Evolutionary conservation across 23 red algal genomes (phyloP).

Genomic region (Gracilaria caudata): DNA sequence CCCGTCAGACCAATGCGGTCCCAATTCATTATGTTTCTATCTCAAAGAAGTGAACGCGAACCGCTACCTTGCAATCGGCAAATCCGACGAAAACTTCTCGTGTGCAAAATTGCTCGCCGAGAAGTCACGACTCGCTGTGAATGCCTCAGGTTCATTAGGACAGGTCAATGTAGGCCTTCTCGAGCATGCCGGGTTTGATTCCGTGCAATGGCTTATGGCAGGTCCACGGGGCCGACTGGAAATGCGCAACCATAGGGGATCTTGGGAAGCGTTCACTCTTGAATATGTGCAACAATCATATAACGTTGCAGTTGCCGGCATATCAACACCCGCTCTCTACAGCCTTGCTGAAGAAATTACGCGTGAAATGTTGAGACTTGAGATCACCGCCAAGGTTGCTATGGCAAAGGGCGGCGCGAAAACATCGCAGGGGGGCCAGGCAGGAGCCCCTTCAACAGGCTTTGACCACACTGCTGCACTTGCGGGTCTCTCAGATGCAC

Average conservation of each 20-base stretch:
- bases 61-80: constrained; percentile 19
- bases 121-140: neutral
- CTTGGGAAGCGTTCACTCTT: constrained; percentile 65
- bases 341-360: constrained; percentile 37
- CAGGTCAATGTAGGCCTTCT: constrained; percentile 19
- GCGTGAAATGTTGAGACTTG: neutral
- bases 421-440: neutral
- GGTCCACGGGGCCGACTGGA: constrained; percentile 62
- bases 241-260: constrained; percentile 30
- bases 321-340: constrained; percentile 29
- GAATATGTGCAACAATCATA: constrained; percentile 71
- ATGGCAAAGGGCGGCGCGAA: constrained; percentile 1
- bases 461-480: constrained; percentile 70
- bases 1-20: neutral
- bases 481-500: constrained; percentile 21
- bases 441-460: neutral
- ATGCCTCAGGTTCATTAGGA: neutral
- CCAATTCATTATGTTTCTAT: neutral
- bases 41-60: constrained; percentile 1
- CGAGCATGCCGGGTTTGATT: neutral
- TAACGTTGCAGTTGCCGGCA: constrained; percentile 12
- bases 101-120: constrained; percentile 11
- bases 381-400: constrained; percentile 39
- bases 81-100: neutral
- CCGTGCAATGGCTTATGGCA: constrained; percentile 69